Conservation (phyloP, 495 filamentous ascomycete species). For the Tuber brumale region DNA sequence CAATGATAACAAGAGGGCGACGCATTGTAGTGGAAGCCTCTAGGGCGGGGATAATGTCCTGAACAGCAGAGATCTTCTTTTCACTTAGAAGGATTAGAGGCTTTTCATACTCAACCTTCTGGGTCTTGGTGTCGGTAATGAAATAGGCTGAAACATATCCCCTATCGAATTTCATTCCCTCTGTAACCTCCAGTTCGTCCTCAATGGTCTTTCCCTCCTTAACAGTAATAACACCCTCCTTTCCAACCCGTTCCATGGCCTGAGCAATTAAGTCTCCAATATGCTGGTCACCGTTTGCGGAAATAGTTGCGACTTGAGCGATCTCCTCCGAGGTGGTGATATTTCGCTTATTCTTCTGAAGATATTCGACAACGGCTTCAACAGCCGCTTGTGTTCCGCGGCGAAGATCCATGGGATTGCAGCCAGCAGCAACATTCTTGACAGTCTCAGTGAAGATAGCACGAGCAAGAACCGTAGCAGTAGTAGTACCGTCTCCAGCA, state of each 20-base stretch:
- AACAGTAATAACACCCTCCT: slow-evolving; percentile 98
- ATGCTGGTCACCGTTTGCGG: slow-evolving; percentile 91
- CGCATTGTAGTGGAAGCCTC: slow-evolving; percentile 93
- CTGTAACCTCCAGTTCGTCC: slow-evolving; percentile 96
- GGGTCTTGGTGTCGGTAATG: slow-evolving; percentile 96
- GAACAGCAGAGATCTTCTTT: slow-evolving; percentile 98
- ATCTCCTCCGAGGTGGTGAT: slow-evolving; percentile 97
- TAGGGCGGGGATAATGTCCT: slow-evolving; percentile 96
- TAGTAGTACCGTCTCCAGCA: slow-evolving; percentile 97
- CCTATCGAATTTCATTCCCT: slow-evolving; percentile 99
- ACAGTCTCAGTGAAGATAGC: slow-evolving; percentile 99
- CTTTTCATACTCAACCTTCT: slow-evolving; percentile 99
- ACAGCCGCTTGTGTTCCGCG: slow-evolving; percentile 95
- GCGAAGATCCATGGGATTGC: slow-evolving; percentile 98
- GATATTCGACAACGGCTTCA: slow-evolving; percentile 85
- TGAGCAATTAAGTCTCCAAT: slow-evolving; percentile 92
- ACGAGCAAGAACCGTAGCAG: slow-evolving; percentile 90
- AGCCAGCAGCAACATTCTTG: slow-evolving; percentile 98
- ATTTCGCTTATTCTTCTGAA: slow-evolving; percentile 88
- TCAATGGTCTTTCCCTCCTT: slow-evolving; percentile 99
- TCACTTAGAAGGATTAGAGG: slow-evolving; percentile 95
- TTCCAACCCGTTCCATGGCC: slow-evolving; percentile 99
- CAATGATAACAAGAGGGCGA: slow-evolving; percentile 94
- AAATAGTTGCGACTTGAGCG: slow-evolving; percentile 96
- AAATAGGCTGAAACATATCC: slow-evolving; percentile 98